Conservation (phyloP, 2,329 filamentous ascomycete species). For the Neofusicoccum kwambonambiense region DNA sequence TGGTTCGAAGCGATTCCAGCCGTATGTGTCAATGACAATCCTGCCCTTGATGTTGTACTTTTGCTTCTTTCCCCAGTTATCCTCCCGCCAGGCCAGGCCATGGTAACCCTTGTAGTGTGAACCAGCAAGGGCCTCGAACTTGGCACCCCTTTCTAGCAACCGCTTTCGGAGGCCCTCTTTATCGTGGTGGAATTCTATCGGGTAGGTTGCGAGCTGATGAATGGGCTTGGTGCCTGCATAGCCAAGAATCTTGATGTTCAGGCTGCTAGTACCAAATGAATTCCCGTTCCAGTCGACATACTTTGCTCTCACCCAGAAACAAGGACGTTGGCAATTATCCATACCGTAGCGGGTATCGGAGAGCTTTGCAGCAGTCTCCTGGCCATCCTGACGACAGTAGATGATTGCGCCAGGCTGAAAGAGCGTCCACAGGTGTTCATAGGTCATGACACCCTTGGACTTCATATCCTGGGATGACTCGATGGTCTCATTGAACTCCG, state of each 20-base stretch:
- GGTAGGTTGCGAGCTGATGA: slow-evolving; percentile 42
- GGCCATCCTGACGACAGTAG: slow-evolving; percentile 36
- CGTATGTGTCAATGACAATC: slow-evolving; percentile 53
- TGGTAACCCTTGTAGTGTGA: slow-evolving; percentile 53
- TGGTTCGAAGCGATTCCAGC: slow-evolving; percentile 52
- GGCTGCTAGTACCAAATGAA: slow-evolving; percentile 30
- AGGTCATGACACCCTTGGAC: slow-evolving; percentile 42
- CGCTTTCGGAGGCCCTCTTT: slow-evolving; percentile 37
- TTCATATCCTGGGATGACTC: slow-evolving; percentile 42
- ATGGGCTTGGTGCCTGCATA: slow-evolving; percentile 45
- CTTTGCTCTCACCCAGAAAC: slow-evolving; percentile 38
- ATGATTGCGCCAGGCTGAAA: slow-evolving; percentile 39
- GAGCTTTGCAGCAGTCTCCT: slow-evolving; percentile 33
- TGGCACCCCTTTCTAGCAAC: slow-evolving; percentile 47
- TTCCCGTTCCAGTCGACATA: slow-evolving; percentile 39
- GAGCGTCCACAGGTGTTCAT: slow-evolving; percentile 45
- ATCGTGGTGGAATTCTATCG: slow-evolving; percentile 46
- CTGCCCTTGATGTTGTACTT: slow-evolving; percentile 49
- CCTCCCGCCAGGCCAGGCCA: slow-evolving; percentile 43
- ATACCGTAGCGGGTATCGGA: slow-evolving; percentile 30
- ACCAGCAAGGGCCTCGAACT: slow-evolving; percentile 48
- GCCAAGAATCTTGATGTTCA: slow-evolving; percentile 28
- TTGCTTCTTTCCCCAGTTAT: slow-evolving; percentile 34
- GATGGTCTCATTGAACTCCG: slow-evolving; percentile 44
- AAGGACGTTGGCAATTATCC: slow-evolving; percentile 35